A percentile compares a stretch with the other conserved stretches of the same genome.
Conservation (phyloP, 2,329 filamentous ascomycete species). For the Neonectria ditissima region DNA sequence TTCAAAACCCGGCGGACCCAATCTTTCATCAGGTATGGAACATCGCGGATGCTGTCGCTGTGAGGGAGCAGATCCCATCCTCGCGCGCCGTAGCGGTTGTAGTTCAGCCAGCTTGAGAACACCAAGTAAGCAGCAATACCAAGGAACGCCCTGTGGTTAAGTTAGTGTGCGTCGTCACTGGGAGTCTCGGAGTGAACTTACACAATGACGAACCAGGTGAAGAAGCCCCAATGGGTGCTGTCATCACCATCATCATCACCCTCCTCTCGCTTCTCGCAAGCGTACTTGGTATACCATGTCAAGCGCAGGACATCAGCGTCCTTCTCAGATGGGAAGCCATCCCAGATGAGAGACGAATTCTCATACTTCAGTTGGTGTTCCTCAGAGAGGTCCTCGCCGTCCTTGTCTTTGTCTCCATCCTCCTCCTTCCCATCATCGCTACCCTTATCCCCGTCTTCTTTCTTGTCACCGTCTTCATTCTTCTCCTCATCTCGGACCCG, state of each 20-base stretch:
- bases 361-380: constrained; percentile 67
- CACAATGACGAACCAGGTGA: constrained; percentile 97
- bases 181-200: constrained; percentile 61
- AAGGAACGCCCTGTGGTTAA: constrained; percentile 79
- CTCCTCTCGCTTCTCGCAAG: constrained; percentile 72
- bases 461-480: constrained; percentile 39
- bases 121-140: constrained; percentile 90
- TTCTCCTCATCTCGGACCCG: constrained; percentile 46
- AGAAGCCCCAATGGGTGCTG: constrained; percentile 85
- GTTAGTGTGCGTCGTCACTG: constrained; percentile 31
- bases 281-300: constrained; percentile 89
- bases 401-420: constrained; percentile 51
- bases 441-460: constrained; percentile 40
- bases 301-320: constrained; percentile 75
- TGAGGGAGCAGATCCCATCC: constrained; percentile 97
- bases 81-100: constrained; percentile 93
- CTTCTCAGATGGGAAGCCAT: constrained; percentile 74
- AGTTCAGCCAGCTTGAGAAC: constrained; percentile 98
- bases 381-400: constrained; percentile 54
- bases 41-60: constrained; percentile 89
- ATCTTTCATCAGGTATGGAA: constrained; percentile 93
- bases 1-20: constrained; percentile 83
- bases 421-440: constrained; percentile 38
- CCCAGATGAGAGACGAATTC: constrained; percentile 77
- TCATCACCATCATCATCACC: constrained; percentile 58